These are phyloP conservation scores for Arthrinium phaeospermum DNA, from an alignment of 2,329 filamentous ascomycete genomes.

Conservation along the genomic window DNA sequence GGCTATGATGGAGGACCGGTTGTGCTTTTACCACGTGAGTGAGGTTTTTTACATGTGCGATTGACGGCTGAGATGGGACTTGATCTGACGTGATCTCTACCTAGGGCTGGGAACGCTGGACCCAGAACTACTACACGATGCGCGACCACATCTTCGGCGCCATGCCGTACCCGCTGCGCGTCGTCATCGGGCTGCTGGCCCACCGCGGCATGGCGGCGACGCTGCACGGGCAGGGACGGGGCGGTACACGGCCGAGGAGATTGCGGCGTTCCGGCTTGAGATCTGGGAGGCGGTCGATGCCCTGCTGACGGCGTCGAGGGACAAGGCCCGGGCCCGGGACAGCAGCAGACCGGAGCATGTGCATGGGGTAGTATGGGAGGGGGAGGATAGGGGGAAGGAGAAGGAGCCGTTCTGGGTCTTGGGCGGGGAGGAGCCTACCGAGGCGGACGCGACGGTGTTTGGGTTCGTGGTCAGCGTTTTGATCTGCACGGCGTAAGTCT, in stretches of 20 bases:
- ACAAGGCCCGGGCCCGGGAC: constrained; percentile 16
- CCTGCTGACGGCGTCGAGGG: constrained; percentile 47
- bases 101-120: constrained; percentile 60
- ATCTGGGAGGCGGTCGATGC: constrained; percentile 59
- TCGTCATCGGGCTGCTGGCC: constrained; percentile 56
- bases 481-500: constrained; percentile 58
- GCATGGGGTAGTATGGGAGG: too few species aligned
- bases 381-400: neutral
- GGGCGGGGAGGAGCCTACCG: constrained; percentile 57
- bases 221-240: constrained; percentile 62
- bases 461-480: constrained; percentile 61
- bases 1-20: constrained; percentile 64
- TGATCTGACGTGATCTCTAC: neutral
- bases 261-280: constrained; percentile 50
- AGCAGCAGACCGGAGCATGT: too few species aligned
- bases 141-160: constrained; percentile 54
- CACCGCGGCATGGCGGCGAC: constrained; percentile 49
- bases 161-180: constrained; percentile 57
- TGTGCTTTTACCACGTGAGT: constrained; percentile 60
- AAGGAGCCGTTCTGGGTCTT: constrained; percentile 61
- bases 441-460: constrained; percentile 63
- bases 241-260: constrained; percentile 56
- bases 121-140: constrained; percentile 64
- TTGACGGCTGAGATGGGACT: neutral
- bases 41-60: neutral